These are phyloP conservation scores for Choiromyces venosus DNA, from an alignment of 495 filamentous ascomycete genomes.

Conservation along the genomic window DNA sequence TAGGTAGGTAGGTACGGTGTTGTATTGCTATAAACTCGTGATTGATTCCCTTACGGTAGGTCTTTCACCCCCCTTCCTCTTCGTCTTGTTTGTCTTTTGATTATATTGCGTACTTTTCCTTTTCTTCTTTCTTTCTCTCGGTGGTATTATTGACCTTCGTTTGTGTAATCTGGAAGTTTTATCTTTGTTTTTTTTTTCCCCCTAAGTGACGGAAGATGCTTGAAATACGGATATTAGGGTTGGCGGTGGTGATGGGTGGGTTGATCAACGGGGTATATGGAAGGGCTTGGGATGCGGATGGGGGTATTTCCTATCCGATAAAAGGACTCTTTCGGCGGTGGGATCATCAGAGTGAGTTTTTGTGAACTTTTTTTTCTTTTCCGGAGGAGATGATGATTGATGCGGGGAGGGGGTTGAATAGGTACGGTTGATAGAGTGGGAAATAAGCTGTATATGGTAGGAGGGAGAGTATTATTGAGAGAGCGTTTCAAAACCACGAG, in stretches of 20 bases:
- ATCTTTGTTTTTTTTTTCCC: neutral
- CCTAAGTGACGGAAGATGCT: neutral
- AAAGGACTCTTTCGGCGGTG: conserved; percentile 4
- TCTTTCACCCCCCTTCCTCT: neutral
- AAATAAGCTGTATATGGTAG: conserved; percentile 10
- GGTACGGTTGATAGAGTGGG: neutral
- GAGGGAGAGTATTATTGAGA: conserved; percentile 6
- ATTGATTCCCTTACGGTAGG: neutral
- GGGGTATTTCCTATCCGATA: neutral
- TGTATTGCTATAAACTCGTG: neutral
- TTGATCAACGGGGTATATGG: neutral
- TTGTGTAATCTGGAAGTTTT: neutral
- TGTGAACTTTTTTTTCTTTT: neutral
- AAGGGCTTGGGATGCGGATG: neutral
- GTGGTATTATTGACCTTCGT: neutral
- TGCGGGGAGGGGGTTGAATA: neutral
- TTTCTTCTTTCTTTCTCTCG: too few species aligned
- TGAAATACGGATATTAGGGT: neutral
- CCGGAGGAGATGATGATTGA: too few species aligned
- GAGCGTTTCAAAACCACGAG: neutral
- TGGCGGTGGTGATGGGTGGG: neutral
- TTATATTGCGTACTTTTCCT: too few species aligned
- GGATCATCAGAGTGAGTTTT: conserved; percentile 14
- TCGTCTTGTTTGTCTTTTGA: neutral
- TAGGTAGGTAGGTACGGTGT: too few species aligned